These are phyloP conservation scores for Volvox carteri DNA, from an alignment of 163 green algal species.

Conservation along the genomic window DNA sequence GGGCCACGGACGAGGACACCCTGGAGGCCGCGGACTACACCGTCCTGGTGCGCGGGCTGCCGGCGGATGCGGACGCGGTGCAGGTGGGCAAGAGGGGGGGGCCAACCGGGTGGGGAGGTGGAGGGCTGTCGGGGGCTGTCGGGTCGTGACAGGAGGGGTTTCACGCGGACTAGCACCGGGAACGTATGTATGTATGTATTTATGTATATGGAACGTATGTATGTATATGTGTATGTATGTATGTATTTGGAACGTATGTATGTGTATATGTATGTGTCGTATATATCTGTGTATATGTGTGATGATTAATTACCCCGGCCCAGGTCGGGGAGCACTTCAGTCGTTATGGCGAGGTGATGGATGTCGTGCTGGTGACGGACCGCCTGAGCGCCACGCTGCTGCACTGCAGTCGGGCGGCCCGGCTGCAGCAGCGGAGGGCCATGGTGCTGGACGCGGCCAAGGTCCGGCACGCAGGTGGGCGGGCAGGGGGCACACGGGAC, in stretches of 20 bases:
- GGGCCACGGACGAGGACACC: background rate
- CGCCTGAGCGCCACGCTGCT: conserved; percentile 32
- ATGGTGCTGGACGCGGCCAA: conserved; percentile 38
- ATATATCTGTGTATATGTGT: background rate
- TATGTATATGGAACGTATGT: too few relatives aligned
- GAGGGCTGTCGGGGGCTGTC: too few relatives aligned
- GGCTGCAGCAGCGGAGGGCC: conserved; percentile 52
- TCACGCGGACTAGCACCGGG: too few relatives aligned
- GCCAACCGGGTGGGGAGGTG: background rate
- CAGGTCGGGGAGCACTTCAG: conserved; percentile 65
- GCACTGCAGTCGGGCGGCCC: conserved; percentile 24
- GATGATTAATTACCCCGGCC: too few relatives aligned
- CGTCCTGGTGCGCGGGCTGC: conserved; percentile 62
- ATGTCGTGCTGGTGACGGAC: conserved; percentile 70
- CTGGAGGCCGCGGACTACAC: conserved; percentile 67
- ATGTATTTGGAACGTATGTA: too few relatives aligned
- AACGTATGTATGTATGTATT: too few relatives aligned
- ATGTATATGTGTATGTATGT: too few relatives aligned
- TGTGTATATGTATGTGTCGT: background rate
- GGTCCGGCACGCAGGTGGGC: background rate
- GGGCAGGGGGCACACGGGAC: too few relatives aligned
- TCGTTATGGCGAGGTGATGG: conserved; percentile 63
- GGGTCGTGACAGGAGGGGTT: too few relatives aligned
- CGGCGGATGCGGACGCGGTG: conserved; percentile 51
- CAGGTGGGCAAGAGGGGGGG: conserved; percentile 39